Evolutionary conservation across 2,329 filamentous ascomycete genomes (phyloP), one percentile per base, ranked within the genome.

Genomic region (Cladosporium sp.): DNA sequence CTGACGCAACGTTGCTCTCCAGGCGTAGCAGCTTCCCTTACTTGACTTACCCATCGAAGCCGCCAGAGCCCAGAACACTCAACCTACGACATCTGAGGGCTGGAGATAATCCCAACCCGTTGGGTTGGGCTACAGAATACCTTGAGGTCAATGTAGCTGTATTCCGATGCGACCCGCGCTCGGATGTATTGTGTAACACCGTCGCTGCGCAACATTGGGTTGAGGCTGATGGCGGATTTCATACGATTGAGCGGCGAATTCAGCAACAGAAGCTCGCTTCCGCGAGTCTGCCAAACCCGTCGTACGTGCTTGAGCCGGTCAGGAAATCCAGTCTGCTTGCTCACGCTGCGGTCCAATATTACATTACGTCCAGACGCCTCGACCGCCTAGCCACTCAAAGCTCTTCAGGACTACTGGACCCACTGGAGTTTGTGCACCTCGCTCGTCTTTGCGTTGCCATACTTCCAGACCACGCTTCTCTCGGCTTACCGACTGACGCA

Each of bases 161-260:
- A 44, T 44, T 44, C 12, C 18, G 56, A 40, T 40, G 37, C 16
- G 37, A 40, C 6, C 37, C 37, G 7, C 37, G 16, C 37, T 18
- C 16, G 5, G 5, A n/a, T n/a, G 37, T 14, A 35, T 16, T 29
- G 4, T 40, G 44, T 11, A 40, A 2, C n/a, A 44, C 8, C 11
- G 31, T 18, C 18, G 18, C 12, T 40, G 31, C 55, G 11, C 21
- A 31, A 2, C 23, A 62, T 28, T 62, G 60, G 60, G 60, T 35
- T 7, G 60, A 62, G 52, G 50, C 49, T 3, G 60, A 62, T 26
- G 60, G 60, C 14, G 33, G 60, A 16, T 3, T 55, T 1, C 50
- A 40, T 18, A 55, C 49, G 6, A 60, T 37, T 1, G 65, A 62
- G 23, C 49, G 52, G 29, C 65, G 66, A n/a, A 56, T n/a, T 2